Conservation (phyloP, 2,329 filamentous ascomycete genomes). For the Tricladium varicosporioides region DNA sequence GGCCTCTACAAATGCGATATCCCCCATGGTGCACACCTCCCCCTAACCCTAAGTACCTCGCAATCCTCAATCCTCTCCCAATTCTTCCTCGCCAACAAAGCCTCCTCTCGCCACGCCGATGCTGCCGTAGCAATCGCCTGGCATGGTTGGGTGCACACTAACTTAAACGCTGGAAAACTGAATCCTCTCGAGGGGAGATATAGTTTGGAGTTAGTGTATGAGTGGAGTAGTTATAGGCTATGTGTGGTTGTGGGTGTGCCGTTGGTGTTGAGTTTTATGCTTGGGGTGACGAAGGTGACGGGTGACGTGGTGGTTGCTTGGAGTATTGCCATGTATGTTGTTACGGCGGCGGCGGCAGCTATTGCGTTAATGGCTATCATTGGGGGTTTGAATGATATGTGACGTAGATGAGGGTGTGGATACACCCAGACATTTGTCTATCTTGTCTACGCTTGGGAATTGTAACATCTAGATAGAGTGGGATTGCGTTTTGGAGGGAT, state of each 20-base stretch:
- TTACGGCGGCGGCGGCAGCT: constrained; percentile 27
- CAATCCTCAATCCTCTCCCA: constrained; percentile 19
- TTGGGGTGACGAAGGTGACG: constrained; percentile 19
- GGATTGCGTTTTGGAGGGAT: not conserved
- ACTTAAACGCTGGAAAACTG: constrained; percentile 22
- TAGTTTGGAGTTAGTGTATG: constrained; percentile 18
- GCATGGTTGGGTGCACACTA: constrained; percentile 22
- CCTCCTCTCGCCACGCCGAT: constrained; percentile 20
- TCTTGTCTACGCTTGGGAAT: too few relatives aligned
- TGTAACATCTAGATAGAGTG: too few relatives aligned
- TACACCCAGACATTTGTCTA: not conserved
- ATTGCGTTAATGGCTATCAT: constrained; percentile 28
- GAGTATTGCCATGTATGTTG: constrained; percentile 26
- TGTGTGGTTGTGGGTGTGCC: constrained; percentile 18
- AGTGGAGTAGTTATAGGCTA: constrained; percentile 25
- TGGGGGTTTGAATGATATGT: constrained; percentile 28
- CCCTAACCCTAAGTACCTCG: constrained; percentile 16
- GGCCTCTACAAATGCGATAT: constrained; percentile 27
- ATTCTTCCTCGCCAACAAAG: constrained; percentile 21
- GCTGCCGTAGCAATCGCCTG: constrained; percentile 20
- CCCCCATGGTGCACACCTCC: constrained; percentile 20
- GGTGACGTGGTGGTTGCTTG: constrained; percentile 27
- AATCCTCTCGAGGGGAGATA: constrained; percentile 23
- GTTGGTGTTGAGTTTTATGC: constrained; percentile 15
- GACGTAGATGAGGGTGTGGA: not conserved